phyloP scores from a whole-genome alignment of 2,329 filamentous ascomycete species.

The Paracorniculantispora psalliotae region DNA sequence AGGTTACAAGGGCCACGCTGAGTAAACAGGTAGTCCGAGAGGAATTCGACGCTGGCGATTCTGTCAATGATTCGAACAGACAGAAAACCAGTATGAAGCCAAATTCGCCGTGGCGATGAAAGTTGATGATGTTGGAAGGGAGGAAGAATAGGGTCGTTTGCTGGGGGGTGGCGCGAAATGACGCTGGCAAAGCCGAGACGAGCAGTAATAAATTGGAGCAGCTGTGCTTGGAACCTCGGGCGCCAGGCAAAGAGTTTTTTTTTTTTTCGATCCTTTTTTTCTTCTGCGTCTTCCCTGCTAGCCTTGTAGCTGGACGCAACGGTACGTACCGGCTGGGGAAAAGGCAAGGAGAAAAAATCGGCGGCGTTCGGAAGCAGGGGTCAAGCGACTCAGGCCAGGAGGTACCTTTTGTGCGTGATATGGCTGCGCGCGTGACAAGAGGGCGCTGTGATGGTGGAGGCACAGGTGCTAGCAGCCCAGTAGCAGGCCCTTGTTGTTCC shows the following conservation, averaged over 20 bases:
- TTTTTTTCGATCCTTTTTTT: neutral
- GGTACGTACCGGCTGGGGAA: neutral
- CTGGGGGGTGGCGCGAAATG: constrained; percentile 8
- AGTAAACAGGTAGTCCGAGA: constrained; percentile 4
- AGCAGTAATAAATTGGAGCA: constrained; percentile 1
- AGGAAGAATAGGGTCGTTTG: neutral
- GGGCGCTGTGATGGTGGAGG: neutral
- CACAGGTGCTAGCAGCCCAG: neutral
- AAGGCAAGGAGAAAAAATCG: neutral
- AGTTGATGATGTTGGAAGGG: neutral
- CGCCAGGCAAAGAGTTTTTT: constrained; percentile 1
- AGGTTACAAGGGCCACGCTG: neutral
- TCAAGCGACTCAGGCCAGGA: neutral
- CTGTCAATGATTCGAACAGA: neutral
- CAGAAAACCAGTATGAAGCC: neutral
- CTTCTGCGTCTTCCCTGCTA: neutral
- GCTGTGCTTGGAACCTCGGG: constrained; percentile 4
- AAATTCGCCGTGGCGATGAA: neutral
- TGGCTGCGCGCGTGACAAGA: neutral
- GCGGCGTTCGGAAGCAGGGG: constrained; percentile 3
- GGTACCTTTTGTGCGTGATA: neutral
- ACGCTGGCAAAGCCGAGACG: constrained; percentile 5
- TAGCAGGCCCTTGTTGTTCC: constrained; percentile 7
- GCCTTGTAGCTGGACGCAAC: neutral
- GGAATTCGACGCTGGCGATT: neutral